Conservation (phyloP, 129 eudicot species). For the Scalesia atractyloides region DNA sequence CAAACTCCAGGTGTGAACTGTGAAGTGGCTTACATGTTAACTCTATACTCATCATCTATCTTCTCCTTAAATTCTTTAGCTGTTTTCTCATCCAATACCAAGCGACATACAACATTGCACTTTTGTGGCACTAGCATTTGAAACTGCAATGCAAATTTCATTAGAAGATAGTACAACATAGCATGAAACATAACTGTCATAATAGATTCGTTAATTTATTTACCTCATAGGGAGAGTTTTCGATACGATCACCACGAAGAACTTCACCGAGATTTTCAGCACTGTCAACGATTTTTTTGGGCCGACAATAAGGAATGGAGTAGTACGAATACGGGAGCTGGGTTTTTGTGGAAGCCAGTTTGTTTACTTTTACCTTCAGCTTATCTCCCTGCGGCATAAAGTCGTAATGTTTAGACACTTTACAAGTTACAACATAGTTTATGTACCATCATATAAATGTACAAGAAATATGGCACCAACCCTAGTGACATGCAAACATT, state of each 20-base stretch:
- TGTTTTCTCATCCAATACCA: constrained; percentile 46
- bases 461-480: not conserved
- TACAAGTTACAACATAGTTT: constrained; percentile 8
- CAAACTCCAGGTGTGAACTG: not conserved
- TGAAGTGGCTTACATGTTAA: constrained; percentile 57
- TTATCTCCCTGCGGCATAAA: constrained; percentile 46
- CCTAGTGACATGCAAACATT: constrained; percentile 2
- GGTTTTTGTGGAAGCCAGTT: constrained; percentile 65
- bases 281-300: constrained; percentile 48
- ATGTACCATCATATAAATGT: not conserved
- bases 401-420: constrained; percentile 17
- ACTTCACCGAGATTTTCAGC: constrained; percentile 77
- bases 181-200: constrained; percentile 6
- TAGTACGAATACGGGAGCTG: constrained; percentile 79
- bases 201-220: constrained; percentile 21
- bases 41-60: constrained; percentile 71
- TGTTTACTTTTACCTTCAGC: constrained; percentile 71
- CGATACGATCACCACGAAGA: constrained; percentile 70
- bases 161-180: constrained; percentile 13
- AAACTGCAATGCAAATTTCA: constrained; percentile 45
- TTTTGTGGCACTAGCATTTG: constrained; percentile 63
- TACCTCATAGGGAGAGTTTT: constrained; percentile 72
- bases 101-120: constrained; percentile 62
- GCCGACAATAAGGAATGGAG: constrained; percentile 62
- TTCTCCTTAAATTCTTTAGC: constrained; percentile 60